Percentiles rank a stretch among this genome's conserved stretches.
Evolutionary conservation across 371 early-diverging fungal species (phyloP).

Genomic region (Blastocladiella emersonii): DNA sequence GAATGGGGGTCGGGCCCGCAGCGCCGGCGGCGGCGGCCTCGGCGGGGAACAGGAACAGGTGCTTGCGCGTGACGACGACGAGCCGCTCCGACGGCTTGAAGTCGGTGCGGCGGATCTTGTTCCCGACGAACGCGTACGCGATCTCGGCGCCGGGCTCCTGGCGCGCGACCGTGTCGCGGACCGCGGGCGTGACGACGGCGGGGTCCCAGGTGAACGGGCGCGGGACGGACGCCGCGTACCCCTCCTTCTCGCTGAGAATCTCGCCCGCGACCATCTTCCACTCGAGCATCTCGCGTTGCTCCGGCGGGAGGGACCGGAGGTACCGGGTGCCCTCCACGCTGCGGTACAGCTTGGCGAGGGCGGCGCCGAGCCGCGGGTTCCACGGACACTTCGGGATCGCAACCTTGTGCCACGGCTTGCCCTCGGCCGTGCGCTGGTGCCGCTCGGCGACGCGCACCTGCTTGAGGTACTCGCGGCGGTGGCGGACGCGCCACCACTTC

Average conservation of each 20-base stretch:
- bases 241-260: background rate
- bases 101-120: background rate
- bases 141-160: too few relatives aligned
- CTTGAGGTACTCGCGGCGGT: background rate
- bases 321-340: background rate
- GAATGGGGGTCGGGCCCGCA: background rate
- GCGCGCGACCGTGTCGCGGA: background rate
- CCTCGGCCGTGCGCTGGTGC: background rate
- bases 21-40: background rate
- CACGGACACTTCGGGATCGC: background rate
- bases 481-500: background rate
- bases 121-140: background rate
- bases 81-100: background rate
- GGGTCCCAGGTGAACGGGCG: background rate
- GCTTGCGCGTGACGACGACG: background rate
- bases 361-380: background rate
- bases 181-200: background rate
- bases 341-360: background rate
- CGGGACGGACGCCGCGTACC: background rate
- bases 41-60: background rate
- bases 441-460: background rate
- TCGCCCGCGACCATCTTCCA: background rate
- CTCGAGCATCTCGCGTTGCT: background rate
- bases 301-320: background rate
- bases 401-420: background rate